Base-by-base conservation (phyloP, 805 yeast genomes). In the Cyberlindnera saturnus region DNA sequence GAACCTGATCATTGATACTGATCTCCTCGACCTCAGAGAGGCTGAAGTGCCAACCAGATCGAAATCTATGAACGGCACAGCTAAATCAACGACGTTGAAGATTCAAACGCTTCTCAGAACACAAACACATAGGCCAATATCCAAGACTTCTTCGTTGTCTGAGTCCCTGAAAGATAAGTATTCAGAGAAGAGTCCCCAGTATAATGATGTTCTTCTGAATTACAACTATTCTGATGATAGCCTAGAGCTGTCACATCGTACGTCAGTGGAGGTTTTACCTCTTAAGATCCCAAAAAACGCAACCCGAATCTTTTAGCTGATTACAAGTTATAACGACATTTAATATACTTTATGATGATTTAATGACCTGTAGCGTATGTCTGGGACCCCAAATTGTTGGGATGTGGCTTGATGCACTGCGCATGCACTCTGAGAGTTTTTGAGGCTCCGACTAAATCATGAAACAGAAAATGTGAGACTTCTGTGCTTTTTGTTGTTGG, bases 211-310 rank as follows among this genome's bases (percentile, higher is more conserved):
- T 15, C 48, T 58, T 17, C 53, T 50, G 38, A 50, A 42, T 15
- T 57, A 57, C 38, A 33, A 41, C 18, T 46, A 50, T 38, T 49
- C 51, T 6, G 55, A 47, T 17, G 59, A 49, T 10, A 49, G 44
- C 14, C 46, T 29, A 16, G 28, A 23, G 28, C 28, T 13, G 9
- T 23, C 28, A 23, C 28, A 23, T 10, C 28, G 28, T 23, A 9
- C 11, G 4, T 18, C 33, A 5, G 20, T 33, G 11, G 34, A 31
- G 29, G 15, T 30, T 10, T 32, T 32, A n/a, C 42, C 43, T 15
- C 41, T 42, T 14, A 32, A 37, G 20, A 2, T 41, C 4, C 16
- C 16, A 5, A 23, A 23, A 23, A 23, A 23, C 28, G 28, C 28
- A 23, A 23, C 28, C 10, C 10, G 28, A 23, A 23, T 23, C 10